Base-by-base conservation (phyloP, 2,329 filamentous ascomycete species). In the Drechslerella stenobrocha region DNA sequence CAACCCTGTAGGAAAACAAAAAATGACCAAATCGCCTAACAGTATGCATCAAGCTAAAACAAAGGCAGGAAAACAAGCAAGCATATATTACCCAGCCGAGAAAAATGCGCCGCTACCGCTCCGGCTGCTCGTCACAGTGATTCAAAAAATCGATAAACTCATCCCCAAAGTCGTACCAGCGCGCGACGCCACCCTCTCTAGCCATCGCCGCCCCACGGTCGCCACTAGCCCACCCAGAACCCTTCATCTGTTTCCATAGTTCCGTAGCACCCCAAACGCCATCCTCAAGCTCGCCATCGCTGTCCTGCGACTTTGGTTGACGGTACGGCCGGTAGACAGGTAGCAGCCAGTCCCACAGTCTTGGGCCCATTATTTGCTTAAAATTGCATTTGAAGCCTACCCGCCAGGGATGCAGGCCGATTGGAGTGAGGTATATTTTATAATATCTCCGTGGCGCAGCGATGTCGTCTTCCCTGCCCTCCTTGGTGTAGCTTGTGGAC, bases 301-400 rank as follows among this genome's bases (percentile, higher is more conserved):
- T 59, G 37, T 69, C 64, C 9, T 40, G 46, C 9, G 64, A 63
- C 28, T 37, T 53, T 8, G 64, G 64, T 11, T 32, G 56, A n/a
- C 52, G 58, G 46, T 57, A 69, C 2, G 64, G 64, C 24, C 57
- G 28, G 28, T 69, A 58, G 20, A 63, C 28, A 7, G 64, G 64
- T 13, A 69, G 34, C 32, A 61, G 18, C 58, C 64, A 63, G 35
- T 69, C 64, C 64, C 64, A 69, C 5, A 69, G 8, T 32, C 57
- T 67, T 1, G 63, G 63, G 0, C 63, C 63, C 63, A 67, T 55
- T 22, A 67, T 52, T 60, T 60, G 52, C 52, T 52, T 58, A 32
- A 69, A 69, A 48, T 69, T 63, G 4, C 52, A 46, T 22, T 57
- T 52, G 26, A 69, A 69, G 2, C 64, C 64, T n/a, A 69, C 47